Evolutionary conservation across 169 alveolate species (phyloP).

Genomic region (Plasmodium chabaudi): DNA sequence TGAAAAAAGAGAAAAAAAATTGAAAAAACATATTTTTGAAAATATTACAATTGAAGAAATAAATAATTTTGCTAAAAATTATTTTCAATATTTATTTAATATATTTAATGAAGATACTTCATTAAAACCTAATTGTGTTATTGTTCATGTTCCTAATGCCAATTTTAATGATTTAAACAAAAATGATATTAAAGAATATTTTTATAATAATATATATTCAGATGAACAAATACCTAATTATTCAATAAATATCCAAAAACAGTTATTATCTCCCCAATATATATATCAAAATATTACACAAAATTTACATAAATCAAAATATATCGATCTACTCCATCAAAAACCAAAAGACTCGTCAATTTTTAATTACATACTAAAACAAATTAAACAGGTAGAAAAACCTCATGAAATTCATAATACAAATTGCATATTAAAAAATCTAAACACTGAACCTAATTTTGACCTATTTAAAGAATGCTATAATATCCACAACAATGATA

Average conservation of each 20-base stretch:
- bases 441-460: slow-evolving; percentile 19
- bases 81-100: slow-evolving; percentile 64
- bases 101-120: slow-evolving; percentile 38
- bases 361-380: slow-evolving; percentile 18
- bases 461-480: slow-evolving; percentile 18
- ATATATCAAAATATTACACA: slow-evolving; percentile 49
- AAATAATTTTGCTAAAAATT: slow-evolving; percentile 55
- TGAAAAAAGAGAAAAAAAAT: slow-evolving; percentile 65
- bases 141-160: slow-evolving; percentile 47
- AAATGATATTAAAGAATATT: slow-evolving; percentile 29
- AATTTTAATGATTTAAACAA: slow-evolving; percentile 8
- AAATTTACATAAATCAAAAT: slow-evolving; percentile 15
- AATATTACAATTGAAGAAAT: slow-evolving; percentile 50
- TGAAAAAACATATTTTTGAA: slow-evolving; percentile 43
- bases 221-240: slow-evolving; percentile 23
- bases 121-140: slow-evolving; percentile 62
- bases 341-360: background rate
- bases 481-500: background rate
- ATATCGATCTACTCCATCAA: background rate
- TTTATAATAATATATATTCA: slow-evolving; percentile 47
- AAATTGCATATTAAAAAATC: background rate
- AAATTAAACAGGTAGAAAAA: slow-evolving; percentile 13
- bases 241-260: slow-evolving; percentile 56
- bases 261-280: slow-evolving; percentile 27
- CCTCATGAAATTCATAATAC: background rate